Conservation (phyloP, 2,329 filamentous ascomycete species). For the Dactylonectria estremocensis region DNA sequence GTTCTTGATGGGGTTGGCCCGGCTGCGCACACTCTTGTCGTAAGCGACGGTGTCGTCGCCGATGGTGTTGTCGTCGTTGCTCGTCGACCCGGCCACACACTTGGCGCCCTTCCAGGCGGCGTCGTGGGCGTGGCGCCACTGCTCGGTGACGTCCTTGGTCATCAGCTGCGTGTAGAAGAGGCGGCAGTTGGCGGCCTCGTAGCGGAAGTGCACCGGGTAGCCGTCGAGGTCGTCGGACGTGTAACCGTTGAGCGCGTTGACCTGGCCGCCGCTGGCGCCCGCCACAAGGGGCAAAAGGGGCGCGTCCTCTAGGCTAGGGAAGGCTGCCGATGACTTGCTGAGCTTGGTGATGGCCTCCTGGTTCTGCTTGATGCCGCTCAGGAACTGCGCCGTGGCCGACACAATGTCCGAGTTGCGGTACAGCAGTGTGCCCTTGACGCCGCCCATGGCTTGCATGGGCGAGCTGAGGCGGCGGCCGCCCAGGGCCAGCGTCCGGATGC, state of each 20-base stretch:
- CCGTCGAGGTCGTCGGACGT: conserved; percentile 41
- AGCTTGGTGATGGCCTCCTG: conserved; percentile 27
- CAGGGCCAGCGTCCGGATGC: conserved; percentile 61
- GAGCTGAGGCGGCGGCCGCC: conserved; percentile 70
- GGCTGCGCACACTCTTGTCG: conserved; percentile 40
- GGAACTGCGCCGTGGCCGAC: conserved; percentile 16
- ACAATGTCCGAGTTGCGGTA: conserved; percentile 35
- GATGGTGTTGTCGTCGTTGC: conserved; percentile 36
- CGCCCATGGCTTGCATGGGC: conserved; percentile 76
- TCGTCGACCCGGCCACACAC: conserved; percentile 43
- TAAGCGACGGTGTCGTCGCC: conserved; percentile 37
- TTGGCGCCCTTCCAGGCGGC: conserved; percentile 38
- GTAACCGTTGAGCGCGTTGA: conserved; percentile 43
- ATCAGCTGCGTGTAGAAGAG: conserved; percentile 72
- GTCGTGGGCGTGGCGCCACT: conserved; percentile 61
- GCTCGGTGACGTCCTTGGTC: conserved; percentile 63
- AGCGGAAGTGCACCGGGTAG: conserved; percentile 67
- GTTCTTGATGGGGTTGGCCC: conserved; percentile 32
- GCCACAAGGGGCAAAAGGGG: conserved; percentile 55
- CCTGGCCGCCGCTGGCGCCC: conserved; percentile 29
- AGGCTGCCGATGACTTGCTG: conserved; percentile 24
- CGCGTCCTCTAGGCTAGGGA: conserved; percentile 34
- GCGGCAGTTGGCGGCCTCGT: conserved; percentile 73
- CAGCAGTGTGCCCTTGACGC: conserved; percentile 69
- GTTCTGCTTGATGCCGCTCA: conserved; percentile 31